phyloP scores from a whole-genome alignment of 768 basidiomycete species.

The Chiua virens region DNA sequence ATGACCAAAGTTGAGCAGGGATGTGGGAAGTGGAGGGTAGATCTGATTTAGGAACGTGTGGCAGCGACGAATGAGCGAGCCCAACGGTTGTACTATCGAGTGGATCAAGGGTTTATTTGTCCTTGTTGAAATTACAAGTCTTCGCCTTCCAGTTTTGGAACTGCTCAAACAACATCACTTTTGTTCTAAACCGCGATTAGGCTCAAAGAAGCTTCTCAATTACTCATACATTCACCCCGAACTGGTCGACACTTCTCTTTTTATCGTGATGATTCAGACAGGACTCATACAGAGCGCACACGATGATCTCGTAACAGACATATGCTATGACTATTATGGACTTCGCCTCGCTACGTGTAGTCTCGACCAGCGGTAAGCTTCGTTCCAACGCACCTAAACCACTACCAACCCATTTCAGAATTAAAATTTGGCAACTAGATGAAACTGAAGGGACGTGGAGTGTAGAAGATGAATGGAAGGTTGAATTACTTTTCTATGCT shows the following conservation, averaged over 20 bases:
- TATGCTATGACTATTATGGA: conserved; percentile 90
- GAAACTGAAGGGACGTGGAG: conserved; percentile 73
- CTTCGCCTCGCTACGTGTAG: conserved; percentile 77
- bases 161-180: no score
- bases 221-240: no score
- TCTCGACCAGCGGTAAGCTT: conserved; percentile 71
- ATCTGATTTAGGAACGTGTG: no score
- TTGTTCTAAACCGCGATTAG: no score
- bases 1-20: conserved; percentile 53
- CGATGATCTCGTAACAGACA: conserved; percentile 79
- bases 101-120: conserved; percentile 10
- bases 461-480: conserved; percentile 91
- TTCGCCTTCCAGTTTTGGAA: conserved; percentile 1
- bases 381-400: neutral
- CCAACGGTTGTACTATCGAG: no score
- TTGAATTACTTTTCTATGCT: conserved; percentile 25
- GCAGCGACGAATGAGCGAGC: no score
- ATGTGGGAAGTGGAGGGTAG: conserved; percentile 29
- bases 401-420: conserved; percentile 38
- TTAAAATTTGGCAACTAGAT: conserved; percentile 84
- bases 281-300: conserved; percentile 79
- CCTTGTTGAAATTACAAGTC: conserved; percentile 20
- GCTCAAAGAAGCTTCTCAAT: no score
- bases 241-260: neutral
- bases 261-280: conserved; percentile 65